Evolutionary conservation across 2,329 filamentous ascomycete genomes (phyloP), one percentile per base, ranked within the genome.

Genomic region (Claviceps sp.): DNA sequence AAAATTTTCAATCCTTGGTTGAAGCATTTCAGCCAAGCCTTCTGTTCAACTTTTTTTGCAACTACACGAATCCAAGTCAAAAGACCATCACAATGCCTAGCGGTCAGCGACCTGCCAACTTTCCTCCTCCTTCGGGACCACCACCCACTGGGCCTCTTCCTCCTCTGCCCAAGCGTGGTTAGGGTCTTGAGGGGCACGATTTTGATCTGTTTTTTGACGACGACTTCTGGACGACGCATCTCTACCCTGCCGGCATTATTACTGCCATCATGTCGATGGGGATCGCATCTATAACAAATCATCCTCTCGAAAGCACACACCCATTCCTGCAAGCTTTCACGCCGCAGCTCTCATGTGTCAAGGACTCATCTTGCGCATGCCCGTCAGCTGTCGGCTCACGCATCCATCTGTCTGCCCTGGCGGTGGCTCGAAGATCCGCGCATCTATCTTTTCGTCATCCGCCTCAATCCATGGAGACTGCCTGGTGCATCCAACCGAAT

Each of bases 41-140:
- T 34, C 29, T 34, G 9, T 9, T 34, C 29, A 34, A 11, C 29
- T 34, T 4, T 34, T 34, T 34, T 34, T 29, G 26, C 8, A 29
- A 29, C 3, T 3, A 34, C 29, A 34, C 29, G 29, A 34, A 11
- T 34, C 3, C 29, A 34, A 34, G 9, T 34, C 9, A 26, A 26
- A 14, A 59, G 50, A 52, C 55, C 55, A 60, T 55, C 60, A 66
- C 56, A 54, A 78, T 79, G 74, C 75, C 77, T 67, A 34, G 29
- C 29, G 70, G 76, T 57, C 77, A 80, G 67, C 76, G 79, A 64
- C 79, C 80, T 56, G 80, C 79, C 59, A 78, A 82, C 62, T 77
- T 83, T 58, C 80, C 80, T 70, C 80, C 80, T 59, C 83, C 79
- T 76, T 79, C 80, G 51, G 80, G 80, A 60, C 80, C 80, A 54